Conservation (phyloP, 176 grass and related monocot species). For the Ananas comosus region DNA sequence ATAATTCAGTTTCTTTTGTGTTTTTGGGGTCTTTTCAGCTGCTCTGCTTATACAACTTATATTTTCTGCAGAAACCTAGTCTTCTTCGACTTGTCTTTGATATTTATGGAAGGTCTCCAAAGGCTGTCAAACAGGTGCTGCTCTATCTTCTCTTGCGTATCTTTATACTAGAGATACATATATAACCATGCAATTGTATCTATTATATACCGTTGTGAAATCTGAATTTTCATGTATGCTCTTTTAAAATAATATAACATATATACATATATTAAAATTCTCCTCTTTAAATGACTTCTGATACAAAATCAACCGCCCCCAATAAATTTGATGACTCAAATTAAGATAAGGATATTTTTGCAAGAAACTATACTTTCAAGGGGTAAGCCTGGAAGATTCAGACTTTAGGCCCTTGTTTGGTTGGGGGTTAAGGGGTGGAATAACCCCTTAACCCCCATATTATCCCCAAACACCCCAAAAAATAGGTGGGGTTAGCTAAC, state of each 20-base stretch:
- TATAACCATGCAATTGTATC: not conserved
- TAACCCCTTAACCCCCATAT: too few relatives aligned
- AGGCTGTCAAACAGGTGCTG: conserved; percentile 87
- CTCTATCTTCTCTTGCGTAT: conserved; percentile 6
- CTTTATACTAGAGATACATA: not conserved
- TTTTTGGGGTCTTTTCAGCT: conserved; percentile 2
- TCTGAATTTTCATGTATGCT: not conserved
- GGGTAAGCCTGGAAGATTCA: too few relatives aligned
- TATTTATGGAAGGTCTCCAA: conserved; percentile 75
- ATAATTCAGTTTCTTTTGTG: conserved; percentile 1
- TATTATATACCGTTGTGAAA: not conserved
- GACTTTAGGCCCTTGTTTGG: too few relatives aligned
- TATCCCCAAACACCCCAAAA: too few relatives aligned
- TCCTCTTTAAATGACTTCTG: too few relatives aligned
- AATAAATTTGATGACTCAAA: not conserved
- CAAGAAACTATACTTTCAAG: too few relatives aligned
- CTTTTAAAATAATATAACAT: conserved; percentile 8
- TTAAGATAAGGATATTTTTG: too few relatives aligned
- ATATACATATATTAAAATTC: not conserved
- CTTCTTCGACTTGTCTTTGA: conserved; percentile 74
- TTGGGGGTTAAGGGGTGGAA: too few relatives aligned
- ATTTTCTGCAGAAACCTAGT: conserved; percentile 55
- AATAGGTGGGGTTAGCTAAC: too few relatives aligned
- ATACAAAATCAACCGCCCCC: too few relatives aligned
- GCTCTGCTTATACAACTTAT: conserved; percentile 10